Conservation (phyloP, 192 early-diverging fungal species). For the Backusella morwellensis region DNA sequence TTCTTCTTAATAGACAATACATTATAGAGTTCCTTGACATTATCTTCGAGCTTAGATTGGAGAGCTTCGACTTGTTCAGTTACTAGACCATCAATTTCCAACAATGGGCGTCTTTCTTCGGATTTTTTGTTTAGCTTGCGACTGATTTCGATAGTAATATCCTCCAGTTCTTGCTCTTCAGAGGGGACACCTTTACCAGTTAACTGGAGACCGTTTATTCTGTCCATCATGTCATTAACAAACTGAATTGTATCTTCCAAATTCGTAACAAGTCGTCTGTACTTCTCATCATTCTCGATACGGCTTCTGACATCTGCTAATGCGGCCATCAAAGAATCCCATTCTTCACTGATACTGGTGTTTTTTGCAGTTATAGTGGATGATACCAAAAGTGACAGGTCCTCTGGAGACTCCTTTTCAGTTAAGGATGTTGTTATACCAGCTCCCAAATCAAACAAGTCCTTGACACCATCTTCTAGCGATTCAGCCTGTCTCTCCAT, state of each 20-base stretch:
- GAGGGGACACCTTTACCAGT: slow-evolving; percentile 8
- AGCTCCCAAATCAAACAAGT: not conserved
- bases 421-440: not conserved
- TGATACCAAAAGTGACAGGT: not conserved
- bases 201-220: slow-evolving; percentile 21
- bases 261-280: slow-evolving; percentile 2
- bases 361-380: not conserved
- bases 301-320: slow-evolving; percentile 13
- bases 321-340: slow-evolving; percentile 23
- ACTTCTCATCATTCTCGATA: slow-evolving; percentile 14
- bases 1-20: slow-evolving; percentile 24
- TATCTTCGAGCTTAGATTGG: not conserved
- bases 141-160: slow-evolving; percentile 6
- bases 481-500: not conserved
- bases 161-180: slow-evolving; percentile 24
- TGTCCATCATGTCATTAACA: slow-evolving; percentile 17
- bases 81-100: slow-evolving; percentile 8
- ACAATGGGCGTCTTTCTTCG: not conserved
- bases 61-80: not conserved
- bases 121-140: slow-evolving; percentile 6
- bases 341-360: slow-evolving; percentile 17
- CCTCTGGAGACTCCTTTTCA: not conserved
- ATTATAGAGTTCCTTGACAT: slow-evolving; percentile 21
- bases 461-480: not conserved
- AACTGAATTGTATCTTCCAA: slow-evolving; percentile 21